Conservation (phyloP, 805 yeast genomes). For the Pichia occidentalis region DNA sequence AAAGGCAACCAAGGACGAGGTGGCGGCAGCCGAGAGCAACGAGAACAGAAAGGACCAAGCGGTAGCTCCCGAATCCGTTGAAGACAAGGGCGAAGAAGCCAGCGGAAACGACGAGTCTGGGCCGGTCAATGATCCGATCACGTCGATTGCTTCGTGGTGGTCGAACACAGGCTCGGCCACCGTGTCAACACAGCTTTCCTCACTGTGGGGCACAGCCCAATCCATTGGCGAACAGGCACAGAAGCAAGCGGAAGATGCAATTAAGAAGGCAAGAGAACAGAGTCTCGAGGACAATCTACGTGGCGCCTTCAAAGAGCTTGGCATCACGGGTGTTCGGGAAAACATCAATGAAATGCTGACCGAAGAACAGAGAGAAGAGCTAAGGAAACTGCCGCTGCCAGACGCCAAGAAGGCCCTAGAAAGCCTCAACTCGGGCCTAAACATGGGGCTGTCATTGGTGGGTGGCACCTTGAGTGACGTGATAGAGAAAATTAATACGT, state of each 20-base stretch:
- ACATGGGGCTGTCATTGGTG: constrained; percentile 22
- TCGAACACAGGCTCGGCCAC: constrained; percentile 58
- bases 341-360: constrained; percentile 29
- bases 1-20: neutral
- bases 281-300: constrained; percentile 27
- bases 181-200: constrained; percentile 54
- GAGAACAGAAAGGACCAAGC: neutral
- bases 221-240: constrained; percentile 35
- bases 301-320: constrained; percentile 36
- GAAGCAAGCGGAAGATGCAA: constrained; percentile 44
- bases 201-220: constrained; percentile 60
- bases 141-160: constrained; percentile 72
- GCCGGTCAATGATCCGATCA: constrained; percentile 48
- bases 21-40: neutral
- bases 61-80: neutral
- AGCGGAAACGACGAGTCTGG: neutral
- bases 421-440: constrained; percentile 32
- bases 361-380: constrained; percentile 24
- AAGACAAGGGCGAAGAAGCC: neutral
- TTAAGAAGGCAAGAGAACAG: constrained; percentile 40
- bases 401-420: constrained; percentile 30
- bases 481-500: constrained; percentile 29
- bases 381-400: constrained; percentile 23
- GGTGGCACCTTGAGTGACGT: constrained; percentile 31
- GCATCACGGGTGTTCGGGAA: constrained; percentile 33